Conservation (phyloP, 75 land plant species). For the Pinus taeda region DNA sequence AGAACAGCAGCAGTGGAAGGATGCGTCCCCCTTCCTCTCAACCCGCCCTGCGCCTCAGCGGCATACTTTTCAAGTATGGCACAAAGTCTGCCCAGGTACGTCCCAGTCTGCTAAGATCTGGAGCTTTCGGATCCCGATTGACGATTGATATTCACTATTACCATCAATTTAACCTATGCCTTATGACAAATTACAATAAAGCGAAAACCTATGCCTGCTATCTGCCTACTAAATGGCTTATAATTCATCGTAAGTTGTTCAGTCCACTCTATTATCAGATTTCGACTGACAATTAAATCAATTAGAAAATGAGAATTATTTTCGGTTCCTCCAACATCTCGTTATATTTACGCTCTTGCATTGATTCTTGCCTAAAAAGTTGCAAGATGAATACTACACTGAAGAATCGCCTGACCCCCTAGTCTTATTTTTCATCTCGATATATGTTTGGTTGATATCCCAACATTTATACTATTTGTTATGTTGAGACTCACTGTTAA, state of each 20-base stretch:
- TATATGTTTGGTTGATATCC: neutral
- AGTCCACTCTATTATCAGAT: neutral
- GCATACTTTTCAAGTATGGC: conserved; percentile 69
- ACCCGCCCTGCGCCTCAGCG: conserved; percentile 25
- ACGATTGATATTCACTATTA: neutral
- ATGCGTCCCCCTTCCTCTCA: neutral
- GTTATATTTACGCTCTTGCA: too few relatives aligned
- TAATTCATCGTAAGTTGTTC: neutral
- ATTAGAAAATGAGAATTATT: too few relatives aligned
- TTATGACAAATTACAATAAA: neutral
- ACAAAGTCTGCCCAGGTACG: conserved; percentile 57
- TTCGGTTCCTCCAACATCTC: too few relatives aligned
- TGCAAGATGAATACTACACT: too few relatives aligned
- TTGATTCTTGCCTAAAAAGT: too few relatives aligned
- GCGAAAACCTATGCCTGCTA: neutral
- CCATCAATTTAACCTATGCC: neutral
- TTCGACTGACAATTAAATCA: neutral
- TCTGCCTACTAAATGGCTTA: neutral
- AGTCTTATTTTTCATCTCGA: too few relatives aligned
- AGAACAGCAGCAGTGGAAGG: conserved; percentile 2
- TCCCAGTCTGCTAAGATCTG: neutral
- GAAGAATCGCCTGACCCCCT: too few relatives aligned
- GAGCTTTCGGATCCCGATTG: neutral
- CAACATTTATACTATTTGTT: neutral
- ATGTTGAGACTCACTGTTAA: neutral